phyloP scores from a whole-genome alignment of 352 stramenopile species.

The Pythium aphanidermatum region DNA sequence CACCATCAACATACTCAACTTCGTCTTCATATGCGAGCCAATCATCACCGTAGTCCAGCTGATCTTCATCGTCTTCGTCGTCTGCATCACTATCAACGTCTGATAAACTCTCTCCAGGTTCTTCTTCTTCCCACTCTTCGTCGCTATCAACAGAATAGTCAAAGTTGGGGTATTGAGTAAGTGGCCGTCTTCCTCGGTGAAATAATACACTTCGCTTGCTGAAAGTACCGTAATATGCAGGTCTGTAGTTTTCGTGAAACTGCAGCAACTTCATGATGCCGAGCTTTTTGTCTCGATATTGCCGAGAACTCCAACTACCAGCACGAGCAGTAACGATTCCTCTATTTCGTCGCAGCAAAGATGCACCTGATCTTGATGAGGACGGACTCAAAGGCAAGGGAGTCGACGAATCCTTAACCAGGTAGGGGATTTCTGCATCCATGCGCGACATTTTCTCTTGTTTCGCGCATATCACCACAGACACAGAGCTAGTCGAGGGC shows the following conservation, averaged over 20 bases:
- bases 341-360: constrained; percentile 17
- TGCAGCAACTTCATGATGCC: constrained; percentile 84
- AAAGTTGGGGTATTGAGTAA: constrained; percentile 53
- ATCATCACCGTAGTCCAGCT: constrained; percentile 79
- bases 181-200: constrained; percentile 52
- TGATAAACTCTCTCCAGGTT: constrained; percentile 78
- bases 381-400: too few species aligned
- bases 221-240: constrained; percentile 78
- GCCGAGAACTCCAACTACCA: constrained; percentile 44
- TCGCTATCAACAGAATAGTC: constrained; percentile 83
- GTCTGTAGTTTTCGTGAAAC: constrained; percentile 80
- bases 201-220: constrained; percentile 46
- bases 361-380: neutral
- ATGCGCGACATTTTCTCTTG: constrained; percentile 42
- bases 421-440: constrained; percentile 33
- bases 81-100: constrained; percentile 57
- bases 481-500: neutral
- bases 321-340: constrained; percentile 15
- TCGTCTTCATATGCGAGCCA: constrained; percentile 87
- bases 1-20: constrained; percentile 64
- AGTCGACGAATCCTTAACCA: constrained; percentile 9
- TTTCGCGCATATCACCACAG: neutral
- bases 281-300: constrained; percentile 45
- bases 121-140: constrained; percentile 87
- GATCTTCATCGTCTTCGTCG: constrained; percentile 71